These are phyloP conservation scores for Drechmeria coniospora DNA, from an alignment of 2,329 filamentous ascomycete genomes.

Conservation along the genomic window DNA sequence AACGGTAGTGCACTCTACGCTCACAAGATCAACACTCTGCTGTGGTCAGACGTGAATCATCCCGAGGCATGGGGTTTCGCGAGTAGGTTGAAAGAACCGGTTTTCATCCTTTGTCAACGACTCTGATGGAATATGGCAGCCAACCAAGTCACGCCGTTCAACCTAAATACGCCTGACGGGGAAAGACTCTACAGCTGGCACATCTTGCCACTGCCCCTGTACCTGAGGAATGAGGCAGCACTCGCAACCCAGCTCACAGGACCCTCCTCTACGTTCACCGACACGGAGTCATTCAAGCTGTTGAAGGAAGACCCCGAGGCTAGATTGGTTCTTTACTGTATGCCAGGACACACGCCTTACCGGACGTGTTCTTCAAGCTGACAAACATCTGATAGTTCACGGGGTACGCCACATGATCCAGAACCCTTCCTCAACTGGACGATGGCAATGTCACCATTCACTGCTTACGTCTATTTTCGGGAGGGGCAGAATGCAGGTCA, in stretches of 20 bases:
- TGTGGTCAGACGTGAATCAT: conserved; percentile 56
- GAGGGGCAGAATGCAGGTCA: conserved; percentile 62
- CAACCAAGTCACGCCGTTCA: conserved; percentile 81
- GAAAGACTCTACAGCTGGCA: conserved; percentile 83
- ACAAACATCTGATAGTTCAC: conserved; percentile 35
- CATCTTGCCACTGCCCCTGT: conserved; percentile 64
- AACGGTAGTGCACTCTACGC: conserved; percentile 75
- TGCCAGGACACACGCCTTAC: conserved; percentile 12
- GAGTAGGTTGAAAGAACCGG: conserved; percentile 31
- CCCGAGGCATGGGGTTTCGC: conserved; percentile 79
- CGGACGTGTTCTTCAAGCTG: background rate
- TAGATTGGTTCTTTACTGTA: conserved; percentile 48
- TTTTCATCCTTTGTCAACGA: background rate
- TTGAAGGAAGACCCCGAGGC: conserved; percentile 48
- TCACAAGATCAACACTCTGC: conserved; percentile 59
- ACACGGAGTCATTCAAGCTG: conserved; percentile 42
- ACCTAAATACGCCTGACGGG: conserved; percentile 56
- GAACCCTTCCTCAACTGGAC: background rate
- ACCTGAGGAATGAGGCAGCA: conserved; percentile 52
- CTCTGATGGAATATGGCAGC: conserved; percentile 27
- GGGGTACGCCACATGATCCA: conserved; percentile 38
- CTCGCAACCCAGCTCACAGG: conserved; percentile 38
- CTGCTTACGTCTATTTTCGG: conserved; percentile 2
- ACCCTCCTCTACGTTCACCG: conserved; percentile 35
- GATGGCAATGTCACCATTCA: background rate